These are phyloP conservation scores for Boletus subcaerulescens DNA, from an alignment of 768 basidiomycete genomes.

Conservation along the genomic window DNA sequence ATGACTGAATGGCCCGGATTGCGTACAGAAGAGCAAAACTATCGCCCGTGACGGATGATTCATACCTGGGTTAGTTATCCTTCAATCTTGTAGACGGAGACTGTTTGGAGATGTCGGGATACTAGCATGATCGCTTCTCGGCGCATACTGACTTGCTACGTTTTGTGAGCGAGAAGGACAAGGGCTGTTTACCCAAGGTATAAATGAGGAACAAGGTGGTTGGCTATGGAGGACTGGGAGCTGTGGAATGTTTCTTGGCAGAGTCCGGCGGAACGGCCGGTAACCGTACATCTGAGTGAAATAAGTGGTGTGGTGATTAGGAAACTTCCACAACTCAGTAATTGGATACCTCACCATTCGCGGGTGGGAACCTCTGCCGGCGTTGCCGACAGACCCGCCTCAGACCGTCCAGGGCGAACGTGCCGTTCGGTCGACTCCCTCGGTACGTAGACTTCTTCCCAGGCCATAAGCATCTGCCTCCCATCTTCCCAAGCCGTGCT, in stretches of 20 bases:
- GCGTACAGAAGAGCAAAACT: no score
- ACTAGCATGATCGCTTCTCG: neutral
- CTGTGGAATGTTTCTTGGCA: neutral
- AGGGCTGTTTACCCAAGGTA: neutral
- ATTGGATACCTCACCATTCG: neutral
- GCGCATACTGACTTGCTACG: neutral
- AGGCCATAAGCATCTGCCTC: neutral
- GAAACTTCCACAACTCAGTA: neutral
- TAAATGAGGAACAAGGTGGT: neutral
- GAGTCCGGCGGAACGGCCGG: neutral
- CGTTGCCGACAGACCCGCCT: neutral
- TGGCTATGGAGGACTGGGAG: neutral
- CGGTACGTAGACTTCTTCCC: neutral
- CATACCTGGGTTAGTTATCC: neutral
- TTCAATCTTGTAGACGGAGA: neutral
- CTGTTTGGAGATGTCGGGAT: neutral
- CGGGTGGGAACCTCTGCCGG: neutral
- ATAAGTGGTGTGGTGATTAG: neutral
- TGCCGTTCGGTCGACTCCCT: neutral
- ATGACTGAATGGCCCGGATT: no score
- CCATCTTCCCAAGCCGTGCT: conserved; percentile 48
- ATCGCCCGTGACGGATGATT: neutral
- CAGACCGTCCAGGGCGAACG: neutral
- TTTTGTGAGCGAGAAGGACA: neutral
- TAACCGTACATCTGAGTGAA: neutral